phyloP scores from a whole-genome alignment of 768 basidiomycete species.

The Mycena haematopus region DNA sequence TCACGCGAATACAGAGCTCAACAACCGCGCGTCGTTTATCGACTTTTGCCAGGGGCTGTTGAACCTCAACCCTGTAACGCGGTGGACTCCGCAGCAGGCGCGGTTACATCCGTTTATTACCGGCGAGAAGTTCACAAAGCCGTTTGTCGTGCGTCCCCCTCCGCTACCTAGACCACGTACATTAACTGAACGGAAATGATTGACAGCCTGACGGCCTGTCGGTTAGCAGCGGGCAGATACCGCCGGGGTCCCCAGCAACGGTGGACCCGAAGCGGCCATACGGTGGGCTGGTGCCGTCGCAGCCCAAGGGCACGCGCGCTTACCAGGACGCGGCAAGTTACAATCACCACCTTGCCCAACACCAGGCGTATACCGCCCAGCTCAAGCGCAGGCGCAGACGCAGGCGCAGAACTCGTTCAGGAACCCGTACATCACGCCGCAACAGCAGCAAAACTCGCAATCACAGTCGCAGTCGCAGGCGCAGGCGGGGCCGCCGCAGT shows the following conservation, averaged over 20 bases:
- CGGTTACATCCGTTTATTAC: slow-evolving; percentile 96
- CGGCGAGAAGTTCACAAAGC: slow-evolving; percentile 92
- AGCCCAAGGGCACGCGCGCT: slow-evolving; percentile 83
- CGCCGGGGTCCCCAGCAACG: slow-evolving; percentile 30
- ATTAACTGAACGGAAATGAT: neutral
- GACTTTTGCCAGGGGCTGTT: slow-evolving; percentile 96
- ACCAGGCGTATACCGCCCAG: slow-evolving; percentile 91
- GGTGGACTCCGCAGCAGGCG: slow-evolving; percentile 98
- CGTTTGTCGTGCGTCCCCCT: slow-evolving; percentile 69
- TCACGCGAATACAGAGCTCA: slow-evolving; percentile 68
- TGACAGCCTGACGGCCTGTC: slow-evolving; percentile 59
- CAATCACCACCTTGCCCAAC: slow-evolving; percentile 93
- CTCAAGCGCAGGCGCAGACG: slow-evolving; percentile 77
- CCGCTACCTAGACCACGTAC: no score
- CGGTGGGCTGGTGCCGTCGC: slow-evolving; percentile 90
- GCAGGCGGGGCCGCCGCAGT: slow-evolving; percentile 30
- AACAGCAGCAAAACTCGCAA: slow-evolving; percentile 3
- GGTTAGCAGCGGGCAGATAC: slow-evolving; percentile 35
- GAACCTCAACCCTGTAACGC: slow-evolving; percentile 91
- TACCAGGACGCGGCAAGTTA: slow-evolving; percentile 94
- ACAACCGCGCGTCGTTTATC: slow-evolving; percentile 93
- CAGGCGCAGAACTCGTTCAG: slow-evolving; percentile 39
- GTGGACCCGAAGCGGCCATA: slow-evolving; percentile 87
- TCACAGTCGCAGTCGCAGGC: slow-evolving; percentile 22
- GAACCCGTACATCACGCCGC: neutral